Evolutionary conservation across 768 basidiomycete genomes (phyloP).

Genomic region (Podaxis rugospora): DNA sequence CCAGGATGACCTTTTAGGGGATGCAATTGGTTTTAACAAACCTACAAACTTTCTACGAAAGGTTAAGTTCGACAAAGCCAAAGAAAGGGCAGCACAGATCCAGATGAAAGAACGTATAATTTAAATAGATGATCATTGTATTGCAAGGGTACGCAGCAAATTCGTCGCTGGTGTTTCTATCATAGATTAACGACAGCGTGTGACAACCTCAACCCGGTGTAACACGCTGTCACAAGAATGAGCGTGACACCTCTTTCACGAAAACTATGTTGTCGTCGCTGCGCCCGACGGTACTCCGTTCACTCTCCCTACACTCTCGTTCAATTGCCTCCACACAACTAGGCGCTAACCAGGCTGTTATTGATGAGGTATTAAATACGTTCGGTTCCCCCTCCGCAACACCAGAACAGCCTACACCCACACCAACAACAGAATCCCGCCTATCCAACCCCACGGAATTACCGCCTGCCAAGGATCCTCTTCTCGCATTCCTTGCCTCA

Average conservation of each 20-base stretch:
- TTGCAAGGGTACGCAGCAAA: no score
- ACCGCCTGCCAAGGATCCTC: conserved; percentile 72
- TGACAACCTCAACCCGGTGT: no score
- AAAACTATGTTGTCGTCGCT: conserved; percentile 17
- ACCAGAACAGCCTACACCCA: conserved; percentile 7
- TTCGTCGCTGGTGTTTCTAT: no score
- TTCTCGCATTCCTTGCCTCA: conserved; percentile 64
- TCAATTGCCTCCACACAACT: conserved; percentile 2
- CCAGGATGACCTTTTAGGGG: no score
- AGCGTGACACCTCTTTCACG: background rate
- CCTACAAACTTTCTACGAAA: no score
- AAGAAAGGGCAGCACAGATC: no score
- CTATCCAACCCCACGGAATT: conserved; percentile 39
- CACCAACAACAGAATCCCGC: background rate
- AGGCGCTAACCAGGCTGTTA: conserved; percentile 15
- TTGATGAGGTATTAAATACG: conserved; percentile 16
- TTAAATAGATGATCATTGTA: no score
- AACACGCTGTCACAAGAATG: background rate
- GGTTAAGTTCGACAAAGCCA: no score
- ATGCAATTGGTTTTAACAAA: no score
- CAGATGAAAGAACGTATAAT: no score
- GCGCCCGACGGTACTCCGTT: conserved; percentile 16
- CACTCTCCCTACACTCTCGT: conserved; percentile 14
- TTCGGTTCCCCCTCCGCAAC: conserved; percentile 8
- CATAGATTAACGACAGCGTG: no score